phyloP scores from a whole-genome alignment of 2,329 filamentous ascomycete species.

The Cercospora sp. region DNA sequence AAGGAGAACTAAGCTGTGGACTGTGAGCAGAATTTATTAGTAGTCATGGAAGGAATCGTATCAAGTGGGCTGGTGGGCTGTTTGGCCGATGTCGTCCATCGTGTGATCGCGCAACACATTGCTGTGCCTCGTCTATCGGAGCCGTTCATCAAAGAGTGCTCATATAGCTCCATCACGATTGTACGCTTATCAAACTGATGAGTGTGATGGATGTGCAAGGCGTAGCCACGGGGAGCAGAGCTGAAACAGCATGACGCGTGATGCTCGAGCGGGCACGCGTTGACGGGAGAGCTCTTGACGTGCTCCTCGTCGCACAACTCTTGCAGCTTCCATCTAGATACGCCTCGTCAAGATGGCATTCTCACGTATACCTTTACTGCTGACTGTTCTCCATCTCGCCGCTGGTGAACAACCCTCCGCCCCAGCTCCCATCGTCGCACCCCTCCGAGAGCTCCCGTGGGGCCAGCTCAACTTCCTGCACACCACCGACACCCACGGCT shows the following conservation, averaged over 20 bases:
- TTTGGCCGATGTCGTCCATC: background rate
- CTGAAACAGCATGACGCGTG: constrained; percentile 6
- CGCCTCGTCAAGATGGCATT: background rate
- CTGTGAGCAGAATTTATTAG: background rate
- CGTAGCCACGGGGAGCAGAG: background rate
- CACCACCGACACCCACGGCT: constrained; percentile 92
- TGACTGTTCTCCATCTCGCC: constrained; percentile 31
- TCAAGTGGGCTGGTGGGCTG: background rate
- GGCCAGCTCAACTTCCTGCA: constrained; percentile 94
- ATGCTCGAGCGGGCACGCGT: background rate
- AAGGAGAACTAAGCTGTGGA: background rate
- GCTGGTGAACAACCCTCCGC: constrained; percentile 71
- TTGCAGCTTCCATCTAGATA: background rate
- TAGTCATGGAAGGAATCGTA: background rate
- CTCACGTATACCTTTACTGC: constrained; percentile 19
- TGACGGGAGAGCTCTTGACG: constrained; percentile 4
- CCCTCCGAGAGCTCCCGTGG: constrained; percentile 82
- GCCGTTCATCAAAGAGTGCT: background rate
- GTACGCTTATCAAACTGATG: background rate
- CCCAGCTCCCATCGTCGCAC: constrained; percentile 72
- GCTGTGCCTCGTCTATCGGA: background rate
- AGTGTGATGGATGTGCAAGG: background rate
- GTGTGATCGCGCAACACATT: background rate
- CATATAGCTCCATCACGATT: background rate
- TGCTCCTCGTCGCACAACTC: background rate